A percentile compares a stretch with the other conserved stretches of the same genome.
phyloP scores from a whole-genome alignment of 2,329 filamentous ascomycete genomes.

The Chrysoporthe puriensis region DNA sequence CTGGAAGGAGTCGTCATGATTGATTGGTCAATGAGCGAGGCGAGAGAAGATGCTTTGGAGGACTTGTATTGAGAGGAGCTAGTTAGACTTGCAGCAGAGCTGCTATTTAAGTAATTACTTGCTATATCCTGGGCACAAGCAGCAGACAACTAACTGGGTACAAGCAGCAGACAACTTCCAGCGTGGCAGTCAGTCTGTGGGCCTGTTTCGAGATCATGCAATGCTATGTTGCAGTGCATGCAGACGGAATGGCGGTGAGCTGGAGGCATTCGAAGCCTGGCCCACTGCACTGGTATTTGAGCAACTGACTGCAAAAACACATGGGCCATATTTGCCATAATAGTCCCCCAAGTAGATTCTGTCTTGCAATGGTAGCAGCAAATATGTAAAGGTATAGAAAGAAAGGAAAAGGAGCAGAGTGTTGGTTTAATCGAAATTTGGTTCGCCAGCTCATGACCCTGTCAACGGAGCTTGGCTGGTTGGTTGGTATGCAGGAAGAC shows the following conservation, averaged over 20 bases:
- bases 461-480: no score
- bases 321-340: no score
- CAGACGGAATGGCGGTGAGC: not conserved
- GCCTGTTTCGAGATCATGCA: not conserved
- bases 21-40: not conserved
- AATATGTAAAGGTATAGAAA: no score
- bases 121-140: not conserved
- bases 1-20: not conserved
- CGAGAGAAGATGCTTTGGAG: not conserved
- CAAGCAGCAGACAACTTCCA: not conserved
- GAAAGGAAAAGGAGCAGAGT: no score
- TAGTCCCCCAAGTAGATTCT: no score
- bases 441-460: no score
- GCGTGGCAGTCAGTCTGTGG: not conserved
- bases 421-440: no score
- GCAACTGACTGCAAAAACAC: no score
- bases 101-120: not conserved
- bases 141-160: not conserved
- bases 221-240: not conserved
- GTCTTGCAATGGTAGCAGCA: no score
- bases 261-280: no score
- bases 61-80: not conserved
- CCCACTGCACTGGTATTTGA: no score
- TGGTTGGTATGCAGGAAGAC: no score
- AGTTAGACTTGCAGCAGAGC: not conserved